Evolutionary conservation across 2,329 filamentous ascomycete genomes (phyloP), one percentile per base, ranked within the genome.

Genomic region (Parafenestella ontariensis): DNA sequence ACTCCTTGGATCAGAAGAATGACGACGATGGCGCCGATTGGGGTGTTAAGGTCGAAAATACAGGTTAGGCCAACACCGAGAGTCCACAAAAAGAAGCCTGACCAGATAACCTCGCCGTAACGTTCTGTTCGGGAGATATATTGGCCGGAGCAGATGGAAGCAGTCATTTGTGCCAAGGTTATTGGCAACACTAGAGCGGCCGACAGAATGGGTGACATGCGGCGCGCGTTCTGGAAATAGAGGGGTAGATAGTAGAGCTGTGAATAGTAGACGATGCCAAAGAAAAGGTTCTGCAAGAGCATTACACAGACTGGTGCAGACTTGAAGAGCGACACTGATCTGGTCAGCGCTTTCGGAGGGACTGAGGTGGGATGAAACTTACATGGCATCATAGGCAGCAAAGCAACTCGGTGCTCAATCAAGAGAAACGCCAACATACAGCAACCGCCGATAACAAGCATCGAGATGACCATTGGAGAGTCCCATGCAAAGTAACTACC

Each of bases 231-330:
- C 59, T 88, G 85, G 40, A 85, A 83, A 68, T 86, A 89, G 0
- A 88, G 74, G 1, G 86, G 86, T 5, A 88, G 68, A 61, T 85
- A 88, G 70, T 87, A 88, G 1, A 88, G 72, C 52, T 82, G 81
- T 2, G 81, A 77, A 60, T 87, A 86, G 61, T 86, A 88, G 1
- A 83, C 81, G 13, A 83, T 76, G 5, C 87, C 85, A 20, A 87
- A 80, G 20, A 89, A 72, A 58, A 89, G 83, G 65, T 81, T 84
- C 63, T 89, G 84, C 3, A 80, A 36, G 43, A 89, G 74, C 56
- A 89, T 80, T 7, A 83, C 77, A 20, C 77, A 75, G 7, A 89
- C 77, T 6, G 85, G 79, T 17, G 74, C 73, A 56, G 80, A 85
- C 33, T 75, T 79, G 71, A 87, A 88, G 33, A 88, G 80, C 7